Evolutionary conservation across 805 yeast species (phyloP).

Genomic region (Myxozyma vanderwaltii): DNA sequence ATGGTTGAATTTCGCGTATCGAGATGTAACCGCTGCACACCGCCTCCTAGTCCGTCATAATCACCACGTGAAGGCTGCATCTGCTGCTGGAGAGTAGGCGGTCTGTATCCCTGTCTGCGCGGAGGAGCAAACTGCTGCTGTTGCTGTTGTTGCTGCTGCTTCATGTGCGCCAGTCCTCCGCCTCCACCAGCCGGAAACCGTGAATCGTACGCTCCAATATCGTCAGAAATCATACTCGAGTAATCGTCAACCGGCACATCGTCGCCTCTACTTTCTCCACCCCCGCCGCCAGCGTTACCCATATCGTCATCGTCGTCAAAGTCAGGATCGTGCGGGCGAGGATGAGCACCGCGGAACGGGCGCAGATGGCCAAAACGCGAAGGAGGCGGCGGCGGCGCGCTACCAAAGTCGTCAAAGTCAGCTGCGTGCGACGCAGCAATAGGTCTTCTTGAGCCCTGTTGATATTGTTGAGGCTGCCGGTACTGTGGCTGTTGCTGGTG

Average conservation of each 20-base stretch:
- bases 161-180: constrained; percentile 16
- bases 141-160: constrained; percentile 17
- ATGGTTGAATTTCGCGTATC: constrained; percentile 2
- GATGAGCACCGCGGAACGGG: constrained; percentile 1
- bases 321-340: constrained; percentile 2
- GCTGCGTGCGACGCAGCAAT: constrained; percentile 15
- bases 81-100: constrained; percentile 16
- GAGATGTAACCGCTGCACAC: constrained; percentile 17
- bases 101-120: constrained; percentile 3
- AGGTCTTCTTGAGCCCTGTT: background rate
- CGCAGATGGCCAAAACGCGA: constrained; percentile 8
- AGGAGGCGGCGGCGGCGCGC: constrained; percentile 6
- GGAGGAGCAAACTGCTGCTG: constrained; percentile 4
- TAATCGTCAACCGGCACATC: constrained; percentile 24
- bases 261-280: background rate
- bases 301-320: constrained; percentile 4
- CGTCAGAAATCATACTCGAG: constrained; percentile 24
- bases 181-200: constrained; percentile 24
- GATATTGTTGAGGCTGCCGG: background rate
- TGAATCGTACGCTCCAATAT: constrained; percentile 25
- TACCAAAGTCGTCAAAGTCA: constrained; percentile 7
- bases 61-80: constrained; percentile 1
- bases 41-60: constrained; percentile 6
- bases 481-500: constrained; percentile 7
- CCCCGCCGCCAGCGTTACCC: too few relatives aligned